phyloP scores from a whole-genome alignment of 2,329 filamentous ascomycete species.

The Sarocladium oryzae region DNA sequence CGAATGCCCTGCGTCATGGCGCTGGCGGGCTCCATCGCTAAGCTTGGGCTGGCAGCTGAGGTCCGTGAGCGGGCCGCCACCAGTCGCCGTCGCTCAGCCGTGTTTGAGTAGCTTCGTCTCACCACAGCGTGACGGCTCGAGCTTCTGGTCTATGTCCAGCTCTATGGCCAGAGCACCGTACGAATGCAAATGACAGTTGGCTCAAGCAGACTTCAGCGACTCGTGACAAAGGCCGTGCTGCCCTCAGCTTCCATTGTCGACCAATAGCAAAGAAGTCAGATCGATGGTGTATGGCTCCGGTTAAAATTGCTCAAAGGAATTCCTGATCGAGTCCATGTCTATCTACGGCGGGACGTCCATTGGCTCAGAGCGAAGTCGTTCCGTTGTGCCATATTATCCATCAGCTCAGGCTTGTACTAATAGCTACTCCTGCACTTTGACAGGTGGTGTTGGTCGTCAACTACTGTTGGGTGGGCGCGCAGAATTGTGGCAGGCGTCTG shows the following conservation, averaged over 20 bases:
- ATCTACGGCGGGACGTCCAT: too few species aligned
- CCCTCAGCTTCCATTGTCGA: too few species aligned
- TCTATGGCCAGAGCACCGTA: background rate
- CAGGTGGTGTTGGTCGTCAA: background rate
- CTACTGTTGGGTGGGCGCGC: background rate
- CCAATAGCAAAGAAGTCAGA: too few species aligned
- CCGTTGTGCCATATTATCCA: background rate
- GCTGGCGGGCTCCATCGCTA: background rate
- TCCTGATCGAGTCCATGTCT: too few species aligned
- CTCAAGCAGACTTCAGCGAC: too few species aligned
- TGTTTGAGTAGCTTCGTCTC: background rate
- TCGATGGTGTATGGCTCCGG: too few species aligned
- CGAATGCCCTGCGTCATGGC: constrained; percentile 4
- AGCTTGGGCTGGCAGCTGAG: background rate
- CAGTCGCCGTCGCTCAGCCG: constrained; percentile 5
- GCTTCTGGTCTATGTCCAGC: background rate
- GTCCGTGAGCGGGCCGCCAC: constrained; percentile 9
- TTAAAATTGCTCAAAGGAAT: too few species aligned
- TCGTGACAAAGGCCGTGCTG: too few species aligned
- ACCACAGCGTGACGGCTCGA: constrained; percentile 2
- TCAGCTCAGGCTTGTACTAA: too few species aligned
- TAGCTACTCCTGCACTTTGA: too few species aligned
- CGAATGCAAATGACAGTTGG: too few species aligned
- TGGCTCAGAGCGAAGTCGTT: too few species aligned
- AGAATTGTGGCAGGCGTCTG: background rate